phyloP scores from a whole-genome alignment of 345 rosid genomes.

The Microcos paniculata region DNA sequence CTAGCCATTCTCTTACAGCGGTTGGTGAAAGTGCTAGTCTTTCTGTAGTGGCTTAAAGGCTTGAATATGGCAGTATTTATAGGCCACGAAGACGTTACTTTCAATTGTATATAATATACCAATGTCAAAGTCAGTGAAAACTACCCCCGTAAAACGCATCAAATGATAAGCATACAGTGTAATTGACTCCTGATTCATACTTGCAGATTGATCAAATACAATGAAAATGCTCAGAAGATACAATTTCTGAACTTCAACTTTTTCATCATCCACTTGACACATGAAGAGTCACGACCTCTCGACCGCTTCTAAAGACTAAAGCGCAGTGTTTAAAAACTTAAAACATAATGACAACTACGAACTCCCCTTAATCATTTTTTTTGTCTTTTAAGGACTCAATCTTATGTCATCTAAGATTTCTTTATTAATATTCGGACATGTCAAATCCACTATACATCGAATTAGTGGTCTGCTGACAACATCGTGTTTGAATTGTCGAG shows the following conservation, averaged over 20 bases:
- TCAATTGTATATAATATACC: not conserved
- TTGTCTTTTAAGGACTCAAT: not conserved
- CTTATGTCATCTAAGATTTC: not conserved
- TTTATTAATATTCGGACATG: not conserved
- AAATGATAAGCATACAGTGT: not conserved
- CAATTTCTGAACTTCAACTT: not conserved
- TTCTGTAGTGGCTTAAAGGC: not conserved
- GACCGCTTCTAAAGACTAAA: not conserved
- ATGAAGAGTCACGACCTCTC: conserved; percentile 1
- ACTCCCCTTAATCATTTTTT: not conserved
- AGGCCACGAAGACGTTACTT: not conserved
- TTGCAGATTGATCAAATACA: not conserved
- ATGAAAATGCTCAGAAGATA: too few relatives aligned
- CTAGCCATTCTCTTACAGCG: conserved; percentile 10
- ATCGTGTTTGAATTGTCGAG: not conserved
- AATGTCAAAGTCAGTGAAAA: not conserved
- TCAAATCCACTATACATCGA: conserved; percentile 10
- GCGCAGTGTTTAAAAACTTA: not conserved
- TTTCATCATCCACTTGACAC: not conserved
- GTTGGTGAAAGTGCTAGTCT: not conserved
- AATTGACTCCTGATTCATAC: conserved; percentile 5
- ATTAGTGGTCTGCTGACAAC: not conserved
- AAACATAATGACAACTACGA: not conserved
- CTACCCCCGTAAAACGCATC: not conserved
- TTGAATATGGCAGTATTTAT: not conserved